Base-by-base conservation (phyloP, 805 yeast species). In the Hanseniaspora opuntiae region DNA sequence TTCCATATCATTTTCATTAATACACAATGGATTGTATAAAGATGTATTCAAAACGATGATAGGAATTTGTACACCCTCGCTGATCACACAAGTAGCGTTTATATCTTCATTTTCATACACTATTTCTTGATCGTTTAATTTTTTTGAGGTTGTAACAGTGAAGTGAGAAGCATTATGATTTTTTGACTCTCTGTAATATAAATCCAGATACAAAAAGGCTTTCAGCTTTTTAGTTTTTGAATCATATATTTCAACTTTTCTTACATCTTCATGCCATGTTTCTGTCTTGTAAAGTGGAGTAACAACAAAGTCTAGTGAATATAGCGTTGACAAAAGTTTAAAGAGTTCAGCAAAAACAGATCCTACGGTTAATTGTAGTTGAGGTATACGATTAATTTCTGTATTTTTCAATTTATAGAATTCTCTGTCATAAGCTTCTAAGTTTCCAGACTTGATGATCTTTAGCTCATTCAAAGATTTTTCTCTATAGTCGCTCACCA, bases 111-210 rank as follows among this genome's bases (percentile, higher is more conserved):
- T 48, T 9, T 48, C 52, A n/a, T 48, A 48, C 22, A 48, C 46
- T 52, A 68, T 64, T 60, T 79, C 84, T 52, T 74, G 75, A 0
- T 74, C 73, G 60, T 81, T 80, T 16, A 87, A 76, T 61, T 79
- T 78, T 59, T 97, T 75, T n/a, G 96, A 86, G 62, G 97, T 93
- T 57, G 93, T 87, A 8, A 93, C 86, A 0, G 97, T 93, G 68
- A 86, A 93, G 68, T 93, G 98, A 0, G 97, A 95, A 1, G 98
- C 97, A 55, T 83, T 80, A 1, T 86, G 81, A 0, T 84, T 78
- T 65, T 85, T 85, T 14, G 83, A 82, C 9, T 72, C 74, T 52
- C 95, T 74, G 58, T 84, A 82, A 71, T 90, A 86, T 51, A 93
- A 72, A 65, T 93, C 98, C 59, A 94, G 77, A 64, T 93, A 93